Evolutionary conservation across 2,329 filamentous ascomycete genomes (phyloP).

Genomic region (Epichloe gansuensis): DNA sequence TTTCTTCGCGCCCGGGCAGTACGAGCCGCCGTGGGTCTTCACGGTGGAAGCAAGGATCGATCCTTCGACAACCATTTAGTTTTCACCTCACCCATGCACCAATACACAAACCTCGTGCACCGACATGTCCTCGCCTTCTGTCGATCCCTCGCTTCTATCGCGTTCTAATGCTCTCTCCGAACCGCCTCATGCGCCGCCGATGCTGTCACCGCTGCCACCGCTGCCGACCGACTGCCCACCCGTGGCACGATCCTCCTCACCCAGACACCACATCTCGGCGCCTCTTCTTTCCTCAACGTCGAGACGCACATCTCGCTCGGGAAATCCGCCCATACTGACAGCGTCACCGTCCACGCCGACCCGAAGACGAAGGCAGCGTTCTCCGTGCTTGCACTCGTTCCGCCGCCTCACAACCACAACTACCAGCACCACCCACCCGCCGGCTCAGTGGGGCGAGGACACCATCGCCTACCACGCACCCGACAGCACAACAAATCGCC

Average conservation of each 20-base stretch:
- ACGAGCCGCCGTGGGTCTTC: no score
- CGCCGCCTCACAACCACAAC: neutral
- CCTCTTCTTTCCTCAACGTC: neutral
- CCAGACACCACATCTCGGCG: conserved; percentile 4
- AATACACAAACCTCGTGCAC: neutral
- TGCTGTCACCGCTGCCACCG: conserved; percentile 7
- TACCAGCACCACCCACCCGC: neutral
- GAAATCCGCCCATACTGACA: neutral
- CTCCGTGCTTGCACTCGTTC: neutral
- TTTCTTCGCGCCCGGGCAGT: no score
- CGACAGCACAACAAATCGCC: neutral
- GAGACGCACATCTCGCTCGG: neutral
- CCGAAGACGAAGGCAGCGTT: neutral
- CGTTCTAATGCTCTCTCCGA: neutral
- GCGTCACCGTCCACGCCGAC: neutral
- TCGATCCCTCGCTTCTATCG: neutral
- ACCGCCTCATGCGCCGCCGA: neutral
- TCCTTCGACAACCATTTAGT: no score
- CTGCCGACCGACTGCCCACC: conserved; percentile 6
- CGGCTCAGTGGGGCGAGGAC: conserved; percentile 7
- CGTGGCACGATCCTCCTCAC: conserved; percentile 8
- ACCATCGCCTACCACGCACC: conserved; percentile 1
- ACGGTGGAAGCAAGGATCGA: no score
- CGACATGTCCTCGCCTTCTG: neutral
- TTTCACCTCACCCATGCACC: neutral